phyloP scores from a whole-genome alignment of 2,329 filamentous ascomycete species.

The Clarireedia paspali region DNA sequence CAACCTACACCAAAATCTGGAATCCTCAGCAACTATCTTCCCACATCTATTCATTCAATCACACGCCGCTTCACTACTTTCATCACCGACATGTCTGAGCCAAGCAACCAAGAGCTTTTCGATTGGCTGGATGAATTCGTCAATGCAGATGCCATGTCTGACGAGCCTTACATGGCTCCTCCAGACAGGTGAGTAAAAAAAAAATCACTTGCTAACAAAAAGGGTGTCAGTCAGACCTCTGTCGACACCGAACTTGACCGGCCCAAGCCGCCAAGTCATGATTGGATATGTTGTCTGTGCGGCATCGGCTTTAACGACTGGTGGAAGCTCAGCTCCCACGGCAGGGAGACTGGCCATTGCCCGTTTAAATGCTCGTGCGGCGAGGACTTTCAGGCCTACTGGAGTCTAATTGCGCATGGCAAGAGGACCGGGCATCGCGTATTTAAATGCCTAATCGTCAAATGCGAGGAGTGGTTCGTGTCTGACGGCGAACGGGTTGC shows the following conservation, averaged over 20 bases:
- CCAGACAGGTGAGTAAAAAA: conserved; percentile 13
- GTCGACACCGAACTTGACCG: too few relatives aligned
- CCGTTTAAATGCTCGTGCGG: background rate
- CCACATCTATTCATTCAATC: background rate
- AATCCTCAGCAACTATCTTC: too few relatives aligned
- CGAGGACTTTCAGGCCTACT: background rate
- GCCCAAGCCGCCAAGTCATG: too few relatives aligned
- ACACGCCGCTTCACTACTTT: background rate
- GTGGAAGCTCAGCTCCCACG: background rate
- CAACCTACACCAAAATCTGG: too few relatives aligned
- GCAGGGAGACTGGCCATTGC: background rate
- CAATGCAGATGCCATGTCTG: background rate
- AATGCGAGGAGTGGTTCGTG: conserved; percentile 11
- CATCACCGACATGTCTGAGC: background rate
- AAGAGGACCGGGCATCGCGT: background rate
- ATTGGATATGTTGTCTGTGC: too few relatives aligned
- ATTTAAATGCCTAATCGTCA: background rate
- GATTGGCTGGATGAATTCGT: background rate
- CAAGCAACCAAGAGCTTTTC: background rate
- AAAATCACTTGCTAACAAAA: conserved; percentile 18
- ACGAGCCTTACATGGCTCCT: conserved; percentile 8
- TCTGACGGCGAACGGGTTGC: background rate
- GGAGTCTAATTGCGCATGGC: background rate
- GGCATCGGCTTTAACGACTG: too few relatives aligned
- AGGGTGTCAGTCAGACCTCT: conserved; percentile 14